Evolutionary conservation across 148 eudicot genomes (phyloP).

Genomic region (Arbutus unedo): DNA sequence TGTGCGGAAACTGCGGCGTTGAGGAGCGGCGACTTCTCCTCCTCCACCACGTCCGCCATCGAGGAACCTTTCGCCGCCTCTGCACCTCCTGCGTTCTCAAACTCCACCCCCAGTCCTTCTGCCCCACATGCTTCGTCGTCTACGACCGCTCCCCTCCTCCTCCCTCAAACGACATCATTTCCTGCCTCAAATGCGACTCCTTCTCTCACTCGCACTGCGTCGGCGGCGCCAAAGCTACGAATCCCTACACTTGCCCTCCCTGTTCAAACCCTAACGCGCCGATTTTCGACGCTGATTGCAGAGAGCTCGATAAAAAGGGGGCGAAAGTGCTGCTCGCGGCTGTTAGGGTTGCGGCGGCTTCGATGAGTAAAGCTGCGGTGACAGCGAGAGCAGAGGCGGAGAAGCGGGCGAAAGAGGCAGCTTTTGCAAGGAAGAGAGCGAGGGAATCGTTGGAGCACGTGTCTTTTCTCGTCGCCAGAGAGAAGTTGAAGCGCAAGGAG

Average conservation of each 20-base stretch:
- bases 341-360: constrained; percentile 53
- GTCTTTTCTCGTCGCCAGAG: constrained; percentile 20
- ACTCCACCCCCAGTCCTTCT: constrained; percentile 57
- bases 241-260: constrained; percentile 56
- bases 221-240: constrained; percentile 20
- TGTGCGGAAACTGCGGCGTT: constrained; percentile 56
- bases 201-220: constrained; percentile 55
- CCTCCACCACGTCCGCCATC: constrained; percentile 65
- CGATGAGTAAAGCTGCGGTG: constrained; percentile 53
- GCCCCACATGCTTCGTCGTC: constrained; percentile 71
- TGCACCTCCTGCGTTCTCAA: constrained; percentile 81
- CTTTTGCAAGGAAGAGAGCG: constrained; percentile 61
- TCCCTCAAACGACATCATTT: constrained; percentile 24
- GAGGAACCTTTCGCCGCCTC: constrained; percentile 44
- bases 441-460: constrained; percentile 67
- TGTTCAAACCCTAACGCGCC: constrained; percentile 47
- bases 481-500: constrained; percentile 31
- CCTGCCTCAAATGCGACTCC: constrained; percentile 63
- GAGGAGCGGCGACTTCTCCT: constrained; percentile 58
- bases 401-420: constrained; percentile 67
- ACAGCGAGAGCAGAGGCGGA: constrained; percentile 56
- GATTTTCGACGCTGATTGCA: constrained; percentile 28
- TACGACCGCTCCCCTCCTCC: constrained; percentile 34
- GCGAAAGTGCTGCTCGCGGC: constrained; percentile 66
- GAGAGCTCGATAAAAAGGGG: constrained; percentile 40